These are phyloP conservation scores for Metschnikowia similis DNA, from an alignment of 805 yeast genomes.

Conservation along the genomic window DNA sequence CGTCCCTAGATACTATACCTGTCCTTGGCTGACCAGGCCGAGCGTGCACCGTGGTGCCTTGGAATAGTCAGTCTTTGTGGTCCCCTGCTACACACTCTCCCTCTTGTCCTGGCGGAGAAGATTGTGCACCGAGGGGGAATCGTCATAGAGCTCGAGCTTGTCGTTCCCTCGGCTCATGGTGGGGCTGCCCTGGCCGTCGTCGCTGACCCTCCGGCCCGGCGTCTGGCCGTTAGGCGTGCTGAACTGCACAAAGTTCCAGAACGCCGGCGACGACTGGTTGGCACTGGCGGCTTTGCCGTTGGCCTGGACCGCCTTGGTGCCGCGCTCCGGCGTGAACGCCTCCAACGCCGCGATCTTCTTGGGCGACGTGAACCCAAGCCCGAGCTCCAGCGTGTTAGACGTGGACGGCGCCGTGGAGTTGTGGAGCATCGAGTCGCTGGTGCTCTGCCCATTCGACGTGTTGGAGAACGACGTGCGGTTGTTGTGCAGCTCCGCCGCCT, in stretches of 20 bases:
- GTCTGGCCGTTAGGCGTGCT: slow-evolving; percentile 45
- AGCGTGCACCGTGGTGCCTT: too few relatives aligned
- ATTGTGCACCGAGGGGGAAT: slow-evolving; percentile 10
- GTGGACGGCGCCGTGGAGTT: slow-evolving; percentile 23
- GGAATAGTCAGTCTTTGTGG: too few relatives aligned
- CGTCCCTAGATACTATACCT: too few relatives aligned
- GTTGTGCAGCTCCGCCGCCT: not conserved
- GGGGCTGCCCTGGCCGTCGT: slow-evolving; percentile 39
- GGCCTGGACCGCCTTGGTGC: slow-evolving; percentile 24
- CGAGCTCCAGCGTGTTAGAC: slow-evolving; percentile 30
- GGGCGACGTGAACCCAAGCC: slow-evolving; percentile 38
- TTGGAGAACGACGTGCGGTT: slow-evolving; percentile 10
- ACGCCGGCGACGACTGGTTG: slow-evolving; percentile 76
- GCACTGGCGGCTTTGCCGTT: slow-evolving; percentile 29
- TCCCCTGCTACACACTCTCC: not conserved
- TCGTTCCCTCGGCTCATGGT: slow-evolving; percentile 26
- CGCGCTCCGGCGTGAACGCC: slow-evolving; percentile 44
- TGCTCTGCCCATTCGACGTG: slow-evolving; percentile 11
- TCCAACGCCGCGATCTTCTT: slow-evolving; percentile 40
- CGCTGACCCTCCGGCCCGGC: slow-evolving; percentile 36
- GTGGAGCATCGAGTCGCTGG: slow-evolving; percentile 16
- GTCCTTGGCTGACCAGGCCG: too few relatives aligned
- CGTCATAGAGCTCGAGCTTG: slow-evolving; percentile 5
- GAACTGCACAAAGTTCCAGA: slow-evolving; percentile 89
- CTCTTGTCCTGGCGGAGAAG: not conserved